phyloP scores from a whole-genome alignment of 1,139 yeast species.

The Yamadazyma dushanensis region DNA sequence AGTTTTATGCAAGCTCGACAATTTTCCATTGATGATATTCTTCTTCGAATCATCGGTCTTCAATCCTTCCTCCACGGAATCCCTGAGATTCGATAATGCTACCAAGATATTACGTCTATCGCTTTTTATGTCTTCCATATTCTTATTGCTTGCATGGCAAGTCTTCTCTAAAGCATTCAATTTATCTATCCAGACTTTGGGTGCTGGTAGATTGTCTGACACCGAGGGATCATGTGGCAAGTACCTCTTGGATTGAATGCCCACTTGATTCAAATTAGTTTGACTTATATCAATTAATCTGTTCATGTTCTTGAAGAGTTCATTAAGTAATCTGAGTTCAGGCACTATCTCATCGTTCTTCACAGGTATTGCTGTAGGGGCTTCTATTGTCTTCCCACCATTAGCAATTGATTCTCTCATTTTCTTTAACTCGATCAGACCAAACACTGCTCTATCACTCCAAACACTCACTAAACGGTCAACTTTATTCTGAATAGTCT shows the following conservation, averaged over 20 bases:
- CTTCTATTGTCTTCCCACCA: slow-evolving; percentile 13
- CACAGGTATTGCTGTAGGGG: neutral
- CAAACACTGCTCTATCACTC: slow-evolving; percentile 66
- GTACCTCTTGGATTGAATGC: slow-evolving; percentile 43
- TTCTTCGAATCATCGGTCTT: slow-evolving; percentile 47
- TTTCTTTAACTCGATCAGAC: slow-evolving; percentile 38
- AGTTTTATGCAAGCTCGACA: slow-evolving; percentile 36
- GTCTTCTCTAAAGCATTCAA: slow-evolving; percentile 45
- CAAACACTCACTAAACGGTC: slow-evolving; percentile 71
- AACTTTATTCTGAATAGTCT: slow-evolving; percentile 52
- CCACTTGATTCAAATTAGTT: slow-evolving; percentile 43
- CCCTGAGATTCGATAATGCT: slow-evolving; percentile 44
- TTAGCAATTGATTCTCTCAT: slow-evolving; percentile 42
- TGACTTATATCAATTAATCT: slow-evolving; percentile 32
- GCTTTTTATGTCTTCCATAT: slow-evolving; percentile 37
- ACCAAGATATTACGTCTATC: slow-evolving; percentile 40
- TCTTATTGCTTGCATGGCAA: slow-evolving; percentile 35
- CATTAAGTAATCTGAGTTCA: slow-evolving; percentile 40
- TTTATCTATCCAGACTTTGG: slow-evolving; percentile 48
- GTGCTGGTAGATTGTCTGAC: slow-evolving; percentile 52
- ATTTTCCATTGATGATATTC: slow-evolving; percentile 41
- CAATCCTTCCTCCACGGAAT: slow-evolving; percentile 41
- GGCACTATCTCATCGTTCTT: slow-evolving; percentile 25
- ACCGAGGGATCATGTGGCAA: slow-evolving; percentile 41
- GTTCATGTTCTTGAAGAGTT: slow-evolving; percentile 29